phyloP scores from a whole-genome alignment of 2,329 filamentous ascomycete genomes.

The Penicillium nordicum region DNA sequence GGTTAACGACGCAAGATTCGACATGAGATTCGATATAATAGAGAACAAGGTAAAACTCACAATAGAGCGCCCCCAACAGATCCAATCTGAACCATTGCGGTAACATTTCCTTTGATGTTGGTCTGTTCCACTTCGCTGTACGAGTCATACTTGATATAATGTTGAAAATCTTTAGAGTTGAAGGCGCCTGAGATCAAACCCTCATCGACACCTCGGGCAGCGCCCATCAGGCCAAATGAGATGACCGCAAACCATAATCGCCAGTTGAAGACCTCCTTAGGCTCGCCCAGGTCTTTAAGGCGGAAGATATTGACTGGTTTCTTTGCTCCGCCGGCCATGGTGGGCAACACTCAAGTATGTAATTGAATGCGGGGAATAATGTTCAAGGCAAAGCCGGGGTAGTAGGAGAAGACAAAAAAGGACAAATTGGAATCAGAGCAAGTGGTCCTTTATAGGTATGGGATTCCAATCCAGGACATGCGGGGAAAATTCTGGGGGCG shows the following conservation, averaged over 20 bases:
- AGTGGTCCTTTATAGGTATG: constrained; percentile 7
- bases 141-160: constrained; percentile 55
- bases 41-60: constrained; percentile 30
- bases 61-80: constrained; percentile 68
- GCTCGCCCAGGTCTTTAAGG: constrained; percentile 62
- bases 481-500: constrained; percentile 6
- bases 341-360: constrained; percentile 3
- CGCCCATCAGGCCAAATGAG: constrained; percentile 71
- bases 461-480: background rate
- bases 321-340: constrained; percentile 45
- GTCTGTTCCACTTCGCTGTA: constrained; percentile 55
- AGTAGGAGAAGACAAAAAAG: background rate
- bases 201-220: constrained; percentile 75
- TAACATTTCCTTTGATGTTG: constrained; percentile 72
- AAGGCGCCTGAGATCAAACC: constrained; percentile 72
- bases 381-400: background rate
- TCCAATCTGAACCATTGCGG: constrained; percentile 77
- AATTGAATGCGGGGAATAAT: background rate
- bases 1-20: background rate
- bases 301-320: constrained; percentile 55
- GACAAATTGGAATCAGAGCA: background rate
- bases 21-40: background rate
- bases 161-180: constrained; percentile 62
- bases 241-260: constrained; percentile 72
- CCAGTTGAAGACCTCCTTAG: constrained; percentile 72